Base-by-base conservation (phyloP, 768 basidiomycete species). In the Rossbeevera mucosa region DNA sequence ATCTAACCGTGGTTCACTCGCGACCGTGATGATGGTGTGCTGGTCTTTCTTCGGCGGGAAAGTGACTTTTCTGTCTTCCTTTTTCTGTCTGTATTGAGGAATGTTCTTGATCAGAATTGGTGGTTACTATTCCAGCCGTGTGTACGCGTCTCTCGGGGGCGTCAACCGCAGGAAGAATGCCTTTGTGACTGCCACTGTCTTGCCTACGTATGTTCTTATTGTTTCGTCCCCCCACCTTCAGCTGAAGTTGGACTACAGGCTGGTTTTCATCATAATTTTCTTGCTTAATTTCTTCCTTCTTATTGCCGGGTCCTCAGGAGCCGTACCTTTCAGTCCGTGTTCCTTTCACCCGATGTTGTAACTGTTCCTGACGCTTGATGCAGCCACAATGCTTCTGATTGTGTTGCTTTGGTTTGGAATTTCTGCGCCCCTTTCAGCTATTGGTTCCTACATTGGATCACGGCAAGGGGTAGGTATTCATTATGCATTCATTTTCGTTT, bases 41-140 rank as follows among this genome's bases (percentile, higher is more conserved):
- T 97, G 93, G 91, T 89, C 94, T 3, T 74, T 96, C 59, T 97
- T 97, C 63, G 92, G 93, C 69, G 76, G 86, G 91, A 83, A 59
- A 58, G 79, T 50, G 14, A 24, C 45, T 26, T 26, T 48, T 25
- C 11, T 28, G 5, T 42, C 22, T n/a, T 24, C 11, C 20, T n/a
- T 7, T 3, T 50, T 33, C 5, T 26, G 26, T 22, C 5, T 25
- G 40, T 41, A 20, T 29, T 40, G 22, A 48, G 16, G 16, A 22
- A 14, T 13, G 22, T 43, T 44, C 8, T 38, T 43, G 16, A 24
- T 50, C 57, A 93, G 91, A 38, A 76, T 98, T 51, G 85, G 90
- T 14, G 95, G 95, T 28, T 98, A 97, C 69, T 72, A 88, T 51
- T 94, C 94, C 0, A 85, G 85, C 43, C 78, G 95, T 8, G 76